Conservation (phyloP, 139 green algal genomes). For the Spirogloea muscicola region DNA sequence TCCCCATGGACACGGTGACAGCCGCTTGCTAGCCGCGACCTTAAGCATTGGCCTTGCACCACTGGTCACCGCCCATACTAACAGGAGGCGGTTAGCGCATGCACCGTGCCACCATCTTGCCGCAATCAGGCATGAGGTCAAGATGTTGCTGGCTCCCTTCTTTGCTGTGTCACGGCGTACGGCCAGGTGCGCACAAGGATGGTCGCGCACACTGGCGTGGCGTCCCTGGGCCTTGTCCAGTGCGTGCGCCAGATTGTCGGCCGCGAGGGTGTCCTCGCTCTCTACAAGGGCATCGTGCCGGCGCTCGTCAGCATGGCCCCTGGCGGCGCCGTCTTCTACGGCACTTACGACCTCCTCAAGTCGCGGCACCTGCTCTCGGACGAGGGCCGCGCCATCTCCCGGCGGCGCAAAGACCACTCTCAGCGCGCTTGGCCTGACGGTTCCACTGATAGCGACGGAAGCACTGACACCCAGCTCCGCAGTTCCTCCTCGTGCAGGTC, state of each 20-base stretch:
- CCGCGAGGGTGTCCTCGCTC: slow-evolving; percentile 57
- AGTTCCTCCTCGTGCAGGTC: neutral
- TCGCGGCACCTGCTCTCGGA: neutral
- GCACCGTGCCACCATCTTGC: neutral
- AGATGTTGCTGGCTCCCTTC: neutral
- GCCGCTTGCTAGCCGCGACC: neutral
- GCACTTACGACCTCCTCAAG: slow-evolving; percentile 75
- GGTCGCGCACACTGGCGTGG: slow-evolving; percentile 6
- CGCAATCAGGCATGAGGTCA: neutral
- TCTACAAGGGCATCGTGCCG: slow-evolving; percentile 69
- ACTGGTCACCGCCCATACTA: neutral
- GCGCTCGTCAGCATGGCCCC: slow-evolving; percentile 70
- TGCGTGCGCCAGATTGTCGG: slow-evolving; percentile 57
- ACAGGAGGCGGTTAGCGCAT: neutral
- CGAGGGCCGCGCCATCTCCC: neutral
- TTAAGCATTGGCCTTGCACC: neutral
- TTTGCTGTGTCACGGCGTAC: neutral
- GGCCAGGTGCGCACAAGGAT: slow-evolving; percentile 34
- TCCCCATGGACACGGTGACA: slow-evolving; percentile 74
- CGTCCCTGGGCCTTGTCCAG: slow-evolving; percentile 53
- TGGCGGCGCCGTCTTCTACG: slow-evolving; percentile 78
- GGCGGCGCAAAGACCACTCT: too few relatives aligned
- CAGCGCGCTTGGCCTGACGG: too few relatives aligned
- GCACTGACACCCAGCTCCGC: too few relatives aligned
- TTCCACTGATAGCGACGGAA: neutral